Conservation (phyloP, 371 early-diverging fungal genomes). For the Mortierella sp. region DNA sequence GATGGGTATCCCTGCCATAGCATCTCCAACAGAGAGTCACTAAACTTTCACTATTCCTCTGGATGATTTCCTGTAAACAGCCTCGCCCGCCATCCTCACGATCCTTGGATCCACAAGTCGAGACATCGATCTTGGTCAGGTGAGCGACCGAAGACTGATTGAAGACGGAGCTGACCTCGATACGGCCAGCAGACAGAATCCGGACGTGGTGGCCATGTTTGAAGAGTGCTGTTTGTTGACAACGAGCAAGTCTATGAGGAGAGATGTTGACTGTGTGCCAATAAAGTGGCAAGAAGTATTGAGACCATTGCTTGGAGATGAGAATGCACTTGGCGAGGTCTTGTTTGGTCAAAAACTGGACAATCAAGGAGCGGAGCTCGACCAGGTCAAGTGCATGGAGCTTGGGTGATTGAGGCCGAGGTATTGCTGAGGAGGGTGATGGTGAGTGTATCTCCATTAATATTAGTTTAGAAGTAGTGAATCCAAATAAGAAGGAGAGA, state of each 20-base stretch:
- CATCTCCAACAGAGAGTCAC: conserved; percentile 22
- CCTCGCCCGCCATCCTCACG: conserved; percentile 26
- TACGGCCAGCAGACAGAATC: conserved; percentile 14
- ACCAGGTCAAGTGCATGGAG: conserved; percentile 30
- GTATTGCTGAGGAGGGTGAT: not conserved
- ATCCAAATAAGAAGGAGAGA: no score
- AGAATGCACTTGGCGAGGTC: conserved; percentile 31
- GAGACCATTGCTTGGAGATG: conserved; percentile 25
- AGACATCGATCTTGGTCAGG: conserved; percentile 18
- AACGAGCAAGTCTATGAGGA: conserved; percentile 14
- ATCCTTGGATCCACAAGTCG: conserved; percentile 14
- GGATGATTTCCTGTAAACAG: conserved; percentile 21
- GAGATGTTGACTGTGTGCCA: conserved; percentile 22
- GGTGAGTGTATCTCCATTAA: not conserved
- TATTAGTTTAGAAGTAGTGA: no score
- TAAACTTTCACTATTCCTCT: conserved; percentile 17
- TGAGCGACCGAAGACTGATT: conserved; percentile 25
- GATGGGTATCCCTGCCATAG: conserved; percentile 15
- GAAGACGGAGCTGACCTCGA: conserved; percentile 32
- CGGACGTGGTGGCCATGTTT: conserved; percentile 28
- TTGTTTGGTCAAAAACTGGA: conserved; percentile 8
- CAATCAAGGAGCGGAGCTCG: conserved; percentile 29
- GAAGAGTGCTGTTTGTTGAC: not conserved
- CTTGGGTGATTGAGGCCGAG: not conserved
- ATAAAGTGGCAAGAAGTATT: conserved; percentile 21